Base-by-base conservation (phyloP, 1,284 basidiomycete species). In the Papiliotrema flavescens region DNA sequence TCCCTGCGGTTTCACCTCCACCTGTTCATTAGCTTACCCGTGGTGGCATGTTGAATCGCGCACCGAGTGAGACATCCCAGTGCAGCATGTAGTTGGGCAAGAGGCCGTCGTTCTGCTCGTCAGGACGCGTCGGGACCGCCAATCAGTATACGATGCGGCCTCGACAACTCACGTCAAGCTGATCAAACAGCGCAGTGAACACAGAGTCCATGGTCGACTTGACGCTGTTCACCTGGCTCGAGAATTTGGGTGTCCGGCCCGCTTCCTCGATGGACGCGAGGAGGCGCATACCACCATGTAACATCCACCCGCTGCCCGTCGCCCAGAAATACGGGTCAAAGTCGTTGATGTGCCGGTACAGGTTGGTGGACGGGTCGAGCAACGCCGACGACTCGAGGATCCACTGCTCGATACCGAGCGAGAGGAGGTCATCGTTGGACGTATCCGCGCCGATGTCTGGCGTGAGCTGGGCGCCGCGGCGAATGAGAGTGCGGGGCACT, bases 301-400 rank as follows among this genome's bases (percentile, higher is more conserved):
- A 51, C 65, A 66, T 68, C 71, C 70, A 72, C 1, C 62, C 70
- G 47, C 65, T 66, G 56, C 77, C 78, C 2, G 83, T 83, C 0
- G 80, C 80, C 84, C 84, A 86, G 19, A 83, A 64, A 2, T 81
- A 79, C 0, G 73, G 57, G 59, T 85, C 83, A 36, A 64, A 59
- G 14, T 78, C 79, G 49, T 79, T 73, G 51, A 84, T 80, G 80
- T 59, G 76, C 59, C 80, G 79, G 82, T 24, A 82, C 51, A 62
- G 64, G 28, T 72, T 70, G 17, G 65, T 62, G 7, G 59, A 47
- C 0, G 79, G 74, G n/a, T 79, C 67, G 40, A 69, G 53, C 26
- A 79, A 73, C 3, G 83, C 76, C 3, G 78, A 69, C 22, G 57
- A 53, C 22, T 81, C 70, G 13, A 80, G 78, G 53, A 80, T 80